Conservation (phyloP, 108 stramenopile species). For the Mediolabrus comicus region DNA sequence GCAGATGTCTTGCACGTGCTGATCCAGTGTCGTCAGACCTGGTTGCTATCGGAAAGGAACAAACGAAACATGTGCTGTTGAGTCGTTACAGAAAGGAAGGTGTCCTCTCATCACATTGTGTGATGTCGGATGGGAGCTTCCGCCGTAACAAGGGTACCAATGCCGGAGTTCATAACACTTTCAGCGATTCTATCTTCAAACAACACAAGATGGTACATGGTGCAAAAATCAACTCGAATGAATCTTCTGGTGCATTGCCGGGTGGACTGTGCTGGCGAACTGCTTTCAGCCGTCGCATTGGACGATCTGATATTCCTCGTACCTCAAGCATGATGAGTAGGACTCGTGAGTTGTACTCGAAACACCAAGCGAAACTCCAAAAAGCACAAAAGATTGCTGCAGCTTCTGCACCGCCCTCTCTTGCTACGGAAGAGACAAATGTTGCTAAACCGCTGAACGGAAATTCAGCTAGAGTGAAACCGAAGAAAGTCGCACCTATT, state of each 20-base stretch:
- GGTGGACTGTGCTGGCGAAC: constrained; percentile 1
- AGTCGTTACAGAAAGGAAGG: constrained; percentile 56
- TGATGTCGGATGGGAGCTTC: constrained; percentile 53
- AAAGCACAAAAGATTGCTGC: background rate
- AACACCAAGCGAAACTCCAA: background rate
- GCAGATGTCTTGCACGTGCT: constrained; percentile 74
- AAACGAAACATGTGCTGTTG: constrained; percentile 68
- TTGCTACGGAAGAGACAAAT: background rate
- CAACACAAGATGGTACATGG: background rate
- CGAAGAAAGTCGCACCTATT: background rate
- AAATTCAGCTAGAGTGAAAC: background rate
- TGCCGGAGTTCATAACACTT: background rate
- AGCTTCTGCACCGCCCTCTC: background rate
- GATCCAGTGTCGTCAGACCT: constrained; percentile 74
- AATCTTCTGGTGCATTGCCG: background rate
- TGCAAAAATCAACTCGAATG: background rate
- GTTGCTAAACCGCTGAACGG: background rate
- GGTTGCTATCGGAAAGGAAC: constrained; percentile 69
- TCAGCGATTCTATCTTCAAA: background rate
- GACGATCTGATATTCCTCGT: background rate
- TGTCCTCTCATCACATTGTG: constrained; percentile 53
- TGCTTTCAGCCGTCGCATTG: constrained; percentile 2
- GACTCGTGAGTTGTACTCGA: background rate
- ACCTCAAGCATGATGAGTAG: background rate
- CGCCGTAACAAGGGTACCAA: constrained; percentile 38